Conservation (phyloP, 495 filamentous ascomycete genomes). For the Penicillium crystallinum region DNA sequence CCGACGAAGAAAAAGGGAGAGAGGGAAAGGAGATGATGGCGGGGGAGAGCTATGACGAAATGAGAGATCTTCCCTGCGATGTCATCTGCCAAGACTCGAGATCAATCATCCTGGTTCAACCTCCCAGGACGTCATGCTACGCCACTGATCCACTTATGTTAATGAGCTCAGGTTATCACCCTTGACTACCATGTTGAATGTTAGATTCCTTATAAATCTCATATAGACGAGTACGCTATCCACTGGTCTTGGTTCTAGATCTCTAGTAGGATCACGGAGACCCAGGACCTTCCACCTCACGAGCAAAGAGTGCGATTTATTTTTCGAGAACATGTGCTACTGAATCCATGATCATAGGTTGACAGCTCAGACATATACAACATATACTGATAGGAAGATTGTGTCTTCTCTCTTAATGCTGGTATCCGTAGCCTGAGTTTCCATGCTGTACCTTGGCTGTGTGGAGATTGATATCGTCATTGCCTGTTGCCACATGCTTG, state of each 20-base stretch:
- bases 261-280: no score
- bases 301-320: no score
- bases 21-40: constrained; percentile 70
- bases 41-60: constrained; percentile 46
- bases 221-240: no score
- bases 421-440: constrained; percentile 1
- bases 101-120: background rate
- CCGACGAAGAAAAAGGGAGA: constrained; percentile 63
- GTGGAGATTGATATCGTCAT: constrained; percentile 15
- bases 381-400: background rate
- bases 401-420: background rate
- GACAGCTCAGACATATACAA: no score
- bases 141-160: constrained; percentile 11
- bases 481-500: constrained; percentile 13
- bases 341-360: no score
- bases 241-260: no score
- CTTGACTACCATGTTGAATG: no score
- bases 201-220: no score
- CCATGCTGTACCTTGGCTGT: background rate
- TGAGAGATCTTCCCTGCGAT: constrained; percentile 18
- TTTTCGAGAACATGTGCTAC: no score
- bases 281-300: no score
- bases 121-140: constrained; percentile 11
- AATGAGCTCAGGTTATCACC: background rate
- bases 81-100: constrained; percentile 18